Evolutionary conservation across 768 basidiomycete species (phyloP).

Genomic region (Rhodotorula toruloides): DNA sequence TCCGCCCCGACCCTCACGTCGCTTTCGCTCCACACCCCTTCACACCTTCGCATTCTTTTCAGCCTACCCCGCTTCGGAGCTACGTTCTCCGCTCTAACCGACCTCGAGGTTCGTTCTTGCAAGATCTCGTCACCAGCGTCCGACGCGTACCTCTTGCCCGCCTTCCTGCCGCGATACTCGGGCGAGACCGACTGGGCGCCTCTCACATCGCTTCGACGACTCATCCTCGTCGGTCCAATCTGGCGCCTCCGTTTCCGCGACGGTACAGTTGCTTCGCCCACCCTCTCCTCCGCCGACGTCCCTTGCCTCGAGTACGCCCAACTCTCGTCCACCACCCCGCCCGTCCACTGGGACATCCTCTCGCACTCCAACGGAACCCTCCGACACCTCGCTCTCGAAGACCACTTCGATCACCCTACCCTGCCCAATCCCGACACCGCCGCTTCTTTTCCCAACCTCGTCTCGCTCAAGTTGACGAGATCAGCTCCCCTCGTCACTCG

Average conservation of each 20-base stretch:
- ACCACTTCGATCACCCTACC: neutral
- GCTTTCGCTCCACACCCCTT: constrained; percentile 6
- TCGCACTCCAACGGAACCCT: neutral
- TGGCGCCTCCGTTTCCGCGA: constrained; percentile 20
- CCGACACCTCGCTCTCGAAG: neutral
- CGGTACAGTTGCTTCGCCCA: constrained; percentile 11
- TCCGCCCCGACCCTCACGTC: neutral
- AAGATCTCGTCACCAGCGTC: neutral
- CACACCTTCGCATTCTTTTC: constrained; percentile 13
- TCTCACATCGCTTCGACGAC: neutral
- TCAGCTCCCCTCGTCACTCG: constrained; percentile 3
- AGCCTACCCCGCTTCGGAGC: constrained; percentile 1
- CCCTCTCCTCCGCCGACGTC: neutral
- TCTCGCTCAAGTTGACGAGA: neutral
- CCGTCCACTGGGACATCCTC: constrained; percentile 17
- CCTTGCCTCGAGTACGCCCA: constrained; percentile 3
- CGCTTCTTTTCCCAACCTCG: neutral
- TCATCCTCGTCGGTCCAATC: constrained; percentile 12
- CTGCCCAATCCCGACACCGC: constrained; percentile 2
- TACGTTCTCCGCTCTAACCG: neutral
- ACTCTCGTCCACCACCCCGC: constrained; percentile 1
- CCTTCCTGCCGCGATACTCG: constrained; percentile 7
- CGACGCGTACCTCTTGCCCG: constrained; percentile 2
- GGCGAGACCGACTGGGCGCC: constrained; percentile 21
- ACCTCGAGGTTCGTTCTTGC: constrained; percentile 5